Base-by-base conservation (phyloP, 768 basidiomycete species). In the Calocera viscosa region DNA sequence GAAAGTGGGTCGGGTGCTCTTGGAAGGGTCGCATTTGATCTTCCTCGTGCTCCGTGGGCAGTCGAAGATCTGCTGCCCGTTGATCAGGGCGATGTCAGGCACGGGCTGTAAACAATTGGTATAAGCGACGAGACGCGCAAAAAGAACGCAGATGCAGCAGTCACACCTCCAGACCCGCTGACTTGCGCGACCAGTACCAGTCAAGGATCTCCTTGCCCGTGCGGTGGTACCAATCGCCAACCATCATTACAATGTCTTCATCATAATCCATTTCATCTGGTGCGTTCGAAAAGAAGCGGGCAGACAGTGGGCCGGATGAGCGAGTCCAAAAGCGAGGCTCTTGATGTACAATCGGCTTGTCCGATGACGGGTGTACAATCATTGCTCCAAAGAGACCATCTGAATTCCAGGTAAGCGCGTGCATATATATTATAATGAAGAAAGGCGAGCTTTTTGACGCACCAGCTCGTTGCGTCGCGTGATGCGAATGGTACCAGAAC, bases 141-240 rank as follows among this genome's bases (percentile, higher is more conserved):
- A n/a, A 32, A 10, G 24, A 12, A 14, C 24, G 16, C 7, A 11
- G 11, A 11, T 14, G 19, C 16, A 33, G 12, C 12, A 10, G 24
- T 26, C 63, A 12, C 30, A 39, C 35, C 30, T 49, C 68, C 30
- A 24, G 43, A 30, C 68, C 41, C 12, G 68, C 69, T 69, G 40
- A 30, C 39, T 40, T 60, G 40, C n/a, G 41, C 63, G 39, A 40
- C 34, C 40, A 47, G 43, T 69, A 70, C 69, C 69, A 70, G 1
- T 35, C 34, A 2, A 66, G 30, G 49, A 70, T 64, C 22, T 30
- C 69, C 19, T 49, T 30, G 33, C 67, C 65, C 0, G 49, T 49
- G 12, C 64, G 41, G 49, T 70, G 69, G 64, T 69, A 67, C 69
- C 68, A 69, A 43, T 70, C 69, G 17, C 69, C 69, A 22, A 70